These are phyloP conservation scores for Podospora pseudocomata DNA, from an alignment of 495 filamentous ascomycete genomes.

Conservation along the genomic window DNA sequence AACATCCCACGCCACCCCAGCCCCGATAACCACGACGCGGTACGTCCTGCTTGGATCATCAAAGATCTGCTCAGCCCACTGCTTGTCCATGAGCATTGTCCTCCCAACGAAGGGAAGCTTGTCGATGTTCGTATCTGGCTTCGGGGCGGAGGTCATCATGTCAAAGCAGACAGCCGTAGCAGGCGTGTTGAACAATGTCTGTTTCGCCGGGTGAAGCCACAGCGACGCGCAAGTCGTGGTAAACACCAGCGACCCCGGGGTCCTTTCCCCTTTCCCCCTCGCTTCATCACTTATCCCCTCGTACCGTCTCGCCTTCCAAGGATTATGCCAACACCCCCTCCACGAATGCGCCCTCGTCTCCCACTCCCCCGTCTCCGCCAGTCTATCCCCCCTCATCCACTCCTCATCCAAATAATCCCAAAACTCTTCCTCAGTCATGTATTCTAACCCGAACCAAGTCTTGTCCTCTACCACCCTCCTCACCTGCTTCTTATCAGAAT, in stretches of 20 bases:
- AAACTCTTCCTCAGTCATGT: neutral
- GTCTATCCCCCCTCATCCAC: neutral
- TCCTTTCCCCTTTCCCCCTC: neutral
- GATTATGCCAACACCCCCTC: neutral
- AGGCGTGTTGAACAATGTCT: neutral
- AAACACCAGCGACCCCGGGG: neutral
- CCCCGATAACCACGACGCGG: neutral
- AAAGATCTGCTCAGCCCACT: conserved; percentile 1
- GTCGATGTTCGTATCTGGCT: neutral
- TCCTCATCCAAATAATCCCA: neutral
- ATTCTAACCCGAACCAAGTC: neutral
- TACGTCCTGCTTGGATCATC: neutral
- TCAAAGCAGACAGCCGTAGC: neutral
- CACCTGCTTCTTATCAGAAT: neutral
- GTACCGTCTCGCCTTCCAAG: neutral
- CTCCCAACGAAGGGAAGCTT: neutral
- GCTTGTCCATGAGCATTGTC: neutral
- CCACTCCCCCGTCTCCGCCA: neutral
- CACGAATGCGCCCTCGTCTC: neutral
- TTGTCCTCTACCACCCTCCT: neutral
- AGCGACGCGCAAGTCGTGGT: neutral
- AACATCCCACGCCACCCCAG: neutral
- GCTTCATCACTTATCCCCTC: neutral
- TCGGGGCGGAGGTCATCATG: neutral
- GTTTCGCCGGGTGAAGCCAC: neutral